These are phyloP conservation scores for Metarhizium robertsii DNA, from an alignment of 2,329 filamentous ascomycete genomes.

Conservation along the genomic window DNA sequence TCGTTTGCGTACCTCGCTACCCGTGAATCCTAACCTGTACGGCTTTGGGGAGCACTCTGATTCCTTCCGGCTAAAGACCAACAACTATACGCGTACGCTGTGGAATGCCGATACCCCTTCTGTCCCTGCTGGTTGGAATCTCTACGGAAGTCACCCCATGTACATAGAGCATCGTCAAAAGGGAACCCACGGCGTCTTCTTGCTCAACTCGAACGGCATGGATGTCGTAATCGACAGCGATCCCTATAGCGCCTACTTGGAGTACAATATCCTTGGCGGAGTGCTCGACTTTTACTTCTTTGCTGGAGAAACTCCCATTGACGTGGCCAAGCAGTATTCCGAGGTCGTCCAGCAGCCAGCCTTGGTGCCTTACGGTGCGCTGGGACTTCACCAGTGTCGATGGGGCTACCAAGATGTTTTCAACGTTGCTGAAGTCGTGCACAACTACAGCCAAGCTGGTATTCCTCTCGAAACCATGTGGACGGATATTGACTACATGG, in stretches of 20 bases:
- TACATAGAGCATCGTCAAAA: constrained; percentile 60
- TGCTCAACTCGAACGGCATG: constrained; percentile 68
- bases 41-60: constrained; percentile 69
- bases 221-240: constrained; percentile 65
- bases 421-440: constrained; percentile 56
- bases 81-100: constrained; percentile 58
- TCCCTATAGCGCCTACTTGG: constrained; percentile 50
- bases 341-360: constrained; percentile 45
- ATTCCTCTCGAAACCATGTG: constrained; percentile 52
- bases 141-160: constrained; percentile 68
- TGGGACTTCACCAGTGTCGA: constrained; percentile 53
- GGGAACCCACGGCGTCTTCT: constrained; percentile 55
- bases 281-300: constrained; percentile 65
- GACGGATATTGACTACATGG: constrained; percentile 36
- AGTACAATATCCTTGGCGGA: constrained; percentile 73
- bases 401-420: constrained; percentile 58
- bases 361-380: constrained; percentile 56
- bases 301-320: constrained; percentile 46
- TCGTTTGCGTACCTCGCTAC: constrained; percentile 57
- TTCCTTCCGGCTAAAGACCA: constrained; percentile 53
- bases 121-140: constrained; percentile 51
- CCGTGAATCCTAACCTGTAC: constrained; percentile 59
- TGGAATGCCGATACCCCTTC: constrained; percentile 59
- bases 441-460: constrained; percentile 54
- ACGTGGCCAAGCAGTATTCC: constrained; percentile 50